Base-by-base conservation (phyloP, 1,284 basidiomycete genomes). In the Cutaneotrichosporon arboriforme region DNA sequence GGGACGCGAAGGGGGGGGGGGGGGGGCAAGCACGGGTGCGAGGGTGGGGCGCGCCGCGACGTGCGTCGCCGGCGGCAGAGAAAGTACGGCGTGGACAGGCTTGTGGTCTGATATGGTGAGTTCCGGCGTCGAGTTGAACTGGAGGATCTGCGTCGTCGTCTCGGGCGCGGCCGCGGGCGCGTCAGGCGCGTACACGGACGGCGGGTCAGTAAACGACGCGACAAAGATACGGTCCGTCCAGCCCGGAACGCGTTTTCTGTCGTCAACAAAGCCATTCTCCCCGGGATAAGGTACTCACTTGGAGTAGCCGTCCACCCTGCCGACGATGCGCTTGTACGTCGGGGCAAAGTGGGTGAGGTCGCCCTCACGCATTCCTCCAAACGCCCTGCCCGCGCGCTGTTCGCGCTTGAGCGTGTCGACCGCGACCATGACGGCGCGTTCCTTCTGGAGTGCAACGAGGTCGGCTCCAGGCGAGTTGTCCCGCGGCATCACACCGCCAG, bases 181-280 rank as follows among this genome's bases (percentile, higher is more conserved):
- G 51, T 65, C 41, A 37, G 61, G 55, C 10, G 60, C 54, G 58
- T 58, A 66, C 34, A 68, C 55, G 42, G 50, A 46, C 8, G 57
- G 37, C 1, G 65, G 59, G 68, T 90, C 88, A n/a, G 80, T 79
- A 63, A 86, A 78, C 7, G 89, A 89, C 2, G 87, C 81, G 70
- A 91, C 96, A 62, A 98, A 77, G 44, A 98, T 84, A 40, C 94
- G 83, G 74, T 98, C 94, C 20, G 93, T 97, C 89, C 92, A 98
- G 18, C 92, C 86, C 0, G 94, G 94, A 7, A 81, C 79, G 8
- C 94, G 83, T 67, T 85, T 88, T 22, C 77, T 74, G 69, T 84
- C 9, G 46, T 13, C 51, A 44, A 46, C 14, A 18, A 36, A n/a
- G 10, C 40, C 14, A n/a, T 10, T 39, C 21, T 12, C 4, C 26